Evolutionary conservation across 1,284 basidiomycete species (phyloP).

Genomic region (Ceratobasidium sp.): DNA sequence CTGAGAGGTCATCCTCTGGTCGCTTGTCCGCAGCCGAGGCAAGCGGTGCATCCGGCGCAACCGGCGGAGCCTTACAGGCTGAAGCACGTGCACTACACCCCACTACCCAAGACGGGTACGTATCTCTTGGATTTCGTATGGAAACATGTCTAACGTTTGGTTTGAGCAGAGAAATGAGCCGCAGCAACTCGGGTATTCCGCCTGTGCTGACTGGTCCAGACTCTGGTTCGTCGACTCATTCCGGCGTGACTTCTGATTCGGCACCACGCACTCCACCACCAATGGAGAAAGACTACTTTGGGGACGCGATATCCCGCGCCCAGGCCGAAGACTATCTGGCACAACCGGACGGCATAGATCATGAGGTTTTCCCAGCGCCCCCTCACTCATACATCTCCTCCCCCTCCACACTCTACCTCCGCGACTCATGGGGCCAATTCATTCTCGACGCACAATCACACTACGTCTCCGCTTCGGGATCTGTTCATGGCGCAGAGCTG

Average conservation of each 20-base stretch:
- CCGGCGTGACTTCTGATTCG: constrained; percentile 28
- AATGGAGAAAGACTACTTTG: constrained; percentile 29
- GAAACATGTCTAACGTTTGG: background rate
- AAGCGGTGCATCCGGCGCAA: too few relatives aligned
- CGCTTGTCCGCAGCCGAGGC: constrained; percentile 25
- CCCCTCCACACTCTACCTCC: constrained; percentile 35
- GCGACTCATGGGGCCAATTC: constrained; percentile 34
- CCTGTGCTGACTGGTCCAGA: constrained; percentile 26
- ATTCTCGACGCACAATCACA: constrained; percentile 35
- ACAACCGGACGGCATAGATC: constrained; percentile 26
- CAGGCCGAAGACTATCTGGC: constrained; percentile 15
- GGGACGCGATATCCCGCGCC: background rate
- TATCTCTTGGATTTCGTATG: background rate
- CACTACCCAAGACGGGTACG: constrained; percentile 22
- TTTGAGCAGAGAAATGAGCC: constrained; percentile 9
- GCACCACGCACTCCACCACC: constrained; percentile 20
- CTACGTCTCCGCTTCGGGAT: constrained; percentile 31
- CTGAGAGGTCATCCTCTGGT: constrained; percentile 13
- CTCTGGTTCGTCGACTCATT: constrained; percentile 30
- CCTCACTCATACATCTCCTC: constrained; percentile 31
- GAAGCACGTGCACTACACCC: constrained; percentile 14
- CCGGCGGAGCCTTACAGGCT: background rate
- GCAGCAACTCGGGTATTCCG: background rate
- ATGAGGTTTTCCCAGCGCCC: constrained; percentile 27
- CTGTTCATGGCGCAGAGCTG: constrained; percentile 13